Base-by-base conservation (phyloP, 2,329 filamentous ascomycete genomes). In the Karstenula rhodostoma region DNA sequence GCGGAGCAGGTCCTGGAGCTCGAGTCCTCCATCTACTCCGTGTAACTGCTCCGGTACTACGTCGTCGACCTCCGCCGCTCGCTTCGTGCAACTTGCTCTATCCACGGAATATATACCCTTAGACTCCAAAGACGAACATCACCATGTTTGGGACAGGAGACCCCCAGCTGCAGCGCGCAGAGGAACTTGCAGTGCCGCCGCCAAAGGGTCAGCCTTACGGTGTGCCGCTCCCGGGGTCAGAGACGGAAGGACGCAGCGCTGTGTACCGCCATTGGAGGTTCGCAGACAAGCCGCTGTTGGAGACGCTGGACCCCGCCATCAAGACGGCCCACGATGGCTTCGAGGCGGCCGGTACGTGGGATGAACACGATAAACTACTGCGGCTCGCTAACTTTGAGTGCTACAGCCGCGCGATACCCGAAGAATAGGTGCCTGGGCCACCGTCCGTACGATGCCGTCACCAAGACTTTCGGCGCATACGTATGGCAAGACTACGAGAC, bases 251-350 rank as follows among this genome's bases (percentile, higher is more conserved):
- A 61, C 89, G 93, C 67, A 90, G 86, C 52, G 81, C 87, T 49
- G 80, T 96, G 65, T 98, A 98, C 80, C 88, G 95, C 63, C 90
- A 97, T 79, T 96, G 90, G 87, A 87, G 87, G 65, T 89, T 90
- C 73, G 84, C 85, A 59, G 89, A 96, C 79, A 87, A 86, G 60
- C 83, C 96, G 58, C 43, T 76, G 46, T 58, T 77, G 25, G 69
- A 70, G 29, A 69, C 54, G 25, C 50, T 77, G 55, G 90, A 95
- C 73, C 90, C 93, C 19, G 74, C 70, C 52, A 79, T 88, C 54
- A 84, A 83, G 63, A 96, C 93, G 15, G 84, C 89, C 27, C 90
- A 96, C 81, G 92, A 97, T 63, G 82, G 91, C 56, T 96, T 97
- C 74, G 92, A 96, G 76, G 79, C 83, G 27, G 81, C 89, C 19